Base-by-base conservation (phyloP, 2,329 filamentous ascomycete species). In the Leptographium flavum region DNA sequence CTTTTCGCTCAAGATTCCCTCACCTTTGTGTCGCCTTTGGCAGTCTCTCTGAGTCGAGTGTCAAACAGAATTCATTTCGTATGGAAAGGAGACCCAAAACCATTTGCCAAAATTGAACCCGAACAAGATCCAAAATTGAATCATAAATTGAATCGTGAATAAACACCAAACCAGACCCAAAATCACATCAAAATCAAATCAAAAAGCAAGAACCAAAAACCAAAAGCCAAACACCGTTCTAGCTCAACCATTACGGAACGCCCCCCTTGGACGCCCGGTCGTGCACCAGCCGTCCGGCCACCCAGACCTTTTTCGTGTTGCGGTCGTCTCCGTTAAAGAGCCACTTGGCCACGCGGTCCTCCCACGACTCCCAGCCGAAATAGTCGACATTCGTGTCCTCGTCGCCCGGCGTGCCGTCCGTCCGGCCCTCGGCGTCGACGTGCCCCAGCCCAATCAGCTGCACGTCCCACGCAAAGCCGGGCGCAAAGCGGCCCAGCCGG, bases 301-400 rank as follows among this genome's bases (percentile, higher is more conserved):
- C 87, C 90, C 90, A 98, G 5, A 98, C 92, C 53, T 73, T 79
- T 55, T 72, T 73, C 3, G 87, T 90, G 61, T 96, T 96, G 53
- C 90, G 71, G 63, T 96, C 92, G 66, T 96, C 88, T 0, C 92
- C 92, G 52, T 77, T 83, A 64, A 84, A 98, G 49, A 96, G 69
- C 92, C 92, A 98, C 69, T 98, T 98, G 43, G 86, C 84, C 11
- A 96, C 65, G 56, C 70, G 76, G 56, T 96, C 86, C 33, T 82
- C 76, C 86, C 84, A 93, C n/a, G 58, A 75, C 71, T 96, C 90
- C 75, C 81, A 87, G 1, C 87, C 88, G 67, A 95, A 98, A 0
- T 95, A 61, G 61, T 95, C 87, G 0, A 95, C 86, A 39, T 80
- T 78, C 0, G 81, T 79, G 2, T 65, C 63, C 4, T 71, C 66